phyloP scores from a whole-genome alignment of 2,329 filamentous ascomycete genomes.

The Chrysosphaeria jannelii region DNA sequence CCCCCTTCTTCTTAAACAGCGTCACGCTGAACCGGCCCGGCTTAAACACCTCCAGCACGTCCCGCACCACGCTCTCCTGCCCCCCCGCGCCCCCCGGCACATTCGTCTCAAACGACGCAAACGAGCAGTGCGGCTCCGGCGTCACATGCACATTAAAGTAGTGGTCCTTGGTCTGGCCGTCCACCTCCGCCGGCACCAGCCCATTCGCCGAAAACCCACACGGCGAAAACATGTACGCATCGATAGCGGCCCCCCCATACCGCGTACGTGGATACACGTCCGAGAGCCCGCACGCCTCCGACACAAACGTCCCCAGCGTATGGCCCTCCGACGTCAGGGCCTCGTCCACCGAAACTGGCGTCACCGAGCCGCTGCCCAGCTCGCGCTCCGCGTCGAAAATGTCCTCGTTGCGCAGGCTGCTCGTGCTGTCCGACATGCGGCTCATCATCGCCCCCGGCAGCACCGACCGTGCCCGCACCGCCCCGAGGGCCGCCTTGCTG shows the following conservation, averaged over 20 bases:
- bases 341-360: constrained; percentile 27
- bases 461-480: constrained; percentile 28
- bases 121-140: constrained; percentile 87
- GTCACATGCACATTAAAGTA: constrained; percentile 99
- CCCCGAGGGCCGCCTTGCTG: constrained; percentile 66
- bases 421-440: constrained; percentile 20
- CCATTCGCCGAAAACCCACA: constrained; percentile 96
- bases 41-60: constrained; percentile 87
- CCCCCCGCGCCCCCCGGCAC: constrained; percentile 72
- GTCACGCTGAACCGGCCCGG: constrained; percentile 95
- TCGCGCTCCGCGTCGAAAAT: constrained; percentile 18
- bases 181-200: constrained; percentile 42
- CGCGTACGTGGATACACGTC: constrained; percentile 63
- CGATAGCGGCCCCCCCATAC: constrained; percentile 79
- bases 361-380: constrained; percentile 20
- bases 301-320: constrained; percentile 71
- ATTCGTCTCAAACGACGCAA: constrained; percentile 95
- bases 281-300: constrained; percentile 64
- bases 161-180: constrained; percentile 14
- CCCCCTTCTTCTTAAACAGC: constrained; percentile 62
- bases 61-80: constrained; percentile 71
- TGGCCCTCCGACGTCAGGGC: constrained; percentile 80
- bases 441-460: constrained; percentile 26
- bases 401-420: too few relatives aligned
- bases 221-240: constrained; percentile 86